Conservation (phyloP, 2,329 filamentous ascomycete species). For the Exophiala oligosperma region DNA sequence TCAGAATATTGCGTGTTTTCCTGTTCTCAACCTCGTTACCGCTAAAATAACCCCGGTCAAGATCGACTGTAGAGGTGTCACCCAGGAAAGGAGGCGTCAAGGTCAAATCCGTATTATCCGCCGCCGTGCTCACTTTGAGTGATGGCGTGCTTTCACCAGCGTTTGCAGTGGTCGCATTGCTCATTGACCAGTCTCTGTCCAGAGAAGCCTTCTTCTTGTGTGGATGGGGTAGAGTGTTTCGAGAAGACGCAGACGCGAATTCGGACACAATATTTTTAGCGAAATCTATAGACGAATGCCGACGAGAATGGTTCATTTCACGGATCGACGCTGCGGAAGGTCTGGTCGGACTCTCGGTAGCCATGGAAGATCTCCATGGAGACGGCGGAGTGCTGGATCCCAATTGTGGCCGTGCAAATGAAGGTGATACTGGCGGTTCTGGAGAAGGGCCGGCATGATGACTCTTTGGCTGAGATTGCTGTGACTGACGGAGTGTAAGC, state of each 20-base stretch:
- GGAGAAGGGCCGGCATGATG: slow-evolving; percentile 7
- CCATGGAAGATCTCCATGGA: slow-evolving; percentile 44
- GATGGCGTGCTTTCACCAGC: slow-evolving; percentile 31
- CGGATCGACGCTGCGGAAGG: slow-evolving; percentile 81
- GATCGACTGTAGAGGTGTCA: slow-evolving; percentile 51
- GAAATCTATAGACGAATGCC: slow-evolving; percentile 84
- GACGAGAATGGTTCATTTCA: slow-evolving; percentile 78
- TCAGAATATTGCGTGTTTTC: slow-evolving; percentile 70
- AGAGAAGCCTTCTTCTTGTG: slow-evolving; percentile 61
- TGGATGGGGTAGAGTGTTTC: slow-evolving; percentile 27
- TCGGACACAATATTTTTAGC: slow-evolving; percentile 40
- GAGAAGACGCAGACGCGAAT: slow-evolving; percentile 21
- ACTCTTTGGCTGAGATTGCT: slow-evolving; percentile 16
- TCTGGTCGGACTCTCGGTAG: slow-evolving; percentile 45
- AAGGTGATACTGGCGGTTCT: slow-evolving; percentile 29
- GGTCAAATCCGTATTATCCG: slow-evolving; percentile 29
- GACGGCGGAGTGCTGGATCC: slow-evolving; percentile 45
- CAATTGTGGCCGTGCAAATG: slow-evolving; percentile 20
- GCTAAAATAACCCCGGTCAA: slow-evolving; percentile 91
- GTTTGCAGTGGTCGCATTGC: slow-evolving; percentile 35
- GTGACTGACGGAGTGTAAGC: slow-evolving; percentile 27
- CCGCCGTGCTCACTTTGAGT: slow-evolving; percentile 20
- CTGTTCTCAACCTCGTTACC: slow-evolving; percentile 79
- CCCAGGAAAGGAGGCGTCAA: slow-evolving; percentile 34
- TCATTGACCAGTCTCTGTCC: slow-evolving; percentile 60